A percentile compares a stretch with the other conserved stretches of the same genome.
These are phyloP conservation scores for Sorghum bicolor DNA, from an alignment of 176 grass and related monocot species.

Conservation along the genomic window Sorghum_bicolor_NCBIv3 NC_012874.2:743001-743500, in stretches of 20 bases:
- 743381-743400: not conserved
- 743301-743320: constrained; percentile 72
- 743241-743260: not conserved
- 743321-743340: constrained; percentile 70
- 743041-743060: constrained; percentile 83
- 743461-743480: constrained; percentile 57
- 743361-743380: constrained; percentile 59
- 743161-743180: not conserved
- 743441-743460: not conserved
- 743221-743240: not conserved
- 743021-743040: constrained; percentile 85
- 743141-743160: not conserved
- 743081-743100: not conserved
- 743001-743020: constrained; percentile 99
- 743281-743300: constrained; percentile 70
- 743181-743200: not conserved
- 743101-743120: not conserved
- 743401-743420: not conserved
- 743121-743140: not conserved
- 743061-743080: constrained; percentile 40
- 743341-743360: constrained; percentile 75
- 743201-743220: not conserved
- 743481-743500: constrained; percentile 65
- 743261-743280: constrained; percentile 43
- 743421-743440: not conserved